Conservation (phyloP, 768 basidiomycete genomes). For the Gloeophyllum trabeum region DNA sequence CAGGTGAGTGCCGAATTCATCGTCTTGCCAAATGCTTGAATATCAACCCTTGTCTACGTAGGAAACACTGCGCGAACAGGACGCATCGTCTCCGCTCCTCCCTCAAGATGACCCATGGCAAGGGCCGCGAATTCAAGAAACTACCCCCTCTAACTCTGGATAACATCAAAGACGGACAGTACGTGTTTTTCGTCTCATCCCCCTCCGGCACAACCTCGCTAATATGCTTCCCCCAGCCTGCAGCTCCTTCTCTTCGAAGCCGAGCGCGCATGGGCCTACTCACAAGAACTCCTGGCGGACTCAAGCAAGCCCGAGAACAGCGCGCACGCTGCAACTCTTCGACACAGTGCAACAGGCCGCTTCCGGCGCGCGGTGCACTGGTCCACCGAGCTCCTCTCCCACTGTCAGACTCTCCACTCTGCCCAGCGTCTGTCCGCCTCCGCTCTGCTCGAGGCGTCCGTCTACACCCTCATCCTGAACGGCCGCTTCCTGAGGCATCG, state of each 20-base stretch:
- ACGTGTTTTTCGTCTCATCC: slow-evolving; percentile 17
- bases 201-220: background rate
- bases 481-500: slow-evolving; percentile 76
- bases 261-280: slow-evolving; percentile 86
- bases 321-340: slow-evolving; percentile 38
- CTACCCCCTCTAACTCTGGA: slow-evolving; percentile 54
- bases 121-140: slow-evolving; percentile 86
- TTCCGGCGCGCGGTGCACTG: slow-evolving; percentile 74
- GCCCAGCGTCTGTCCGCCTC: slow-evolving; percentile 40
- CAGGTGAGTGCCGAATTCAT: slow-evolving; percentile 32
- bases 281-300: slow-evolving; percentile 60
- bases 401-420: slow-evolving; percentile 53
- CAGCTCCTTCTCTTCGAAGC: slow-evolving; percentile 83
- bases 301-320: slow-evolving; percentile 28
- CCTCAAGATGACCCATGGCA: slow-evolving; percentile 80
- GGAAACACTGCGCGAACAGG: slow-evolving; percentile 87
- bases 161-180: slow-evolving; percentile 82
- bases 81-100: slow-evolving; percentile 80
- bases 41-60: slow-evolving; percentile 16
- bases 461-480: slow-evolving; percentile 72
- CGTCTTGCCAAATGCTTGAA: background rate
- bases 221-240: slow-evolving; percentile 32
- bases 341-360: slow-evolving; percentile 67
- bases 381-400: slow-evolving; percentile 67
- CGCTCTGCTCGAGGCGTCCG: slow-evolving; percentile 54